phyloP scores from a whole-genome alignment of 331 rosid genomes.

The Prunus yedoensis region DNA sequence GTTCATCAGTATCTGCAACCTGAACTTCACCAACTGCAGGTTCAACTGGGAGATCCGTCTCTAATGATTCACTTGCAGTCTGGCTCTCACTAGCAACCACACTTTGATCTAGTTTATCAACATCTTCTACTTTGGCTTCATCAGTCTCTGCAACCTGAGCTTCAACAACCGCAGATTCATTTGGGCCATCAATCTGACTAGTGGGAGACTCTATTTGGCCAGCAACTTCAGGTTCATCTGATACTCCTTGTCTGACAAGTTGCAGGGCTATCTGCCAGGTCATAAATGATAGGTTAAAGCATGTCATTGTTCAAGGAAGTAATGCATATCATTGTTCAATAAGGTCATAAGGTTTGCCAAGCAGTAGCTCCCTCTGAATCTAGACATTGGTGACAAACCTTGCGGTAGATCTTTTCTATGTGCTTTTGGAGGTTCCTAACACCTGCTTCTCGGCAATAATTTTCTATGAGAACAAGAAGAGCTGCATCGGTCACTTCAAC shows the following conservation, averaged over 20 bases:
- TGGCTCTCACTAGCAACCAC: conserved; percentile 21
- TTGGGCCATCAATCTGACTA: neutral
- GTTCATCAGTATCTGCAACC: conserved; percentile 14
- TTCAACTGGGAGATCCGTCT: conserved; percentile 41
- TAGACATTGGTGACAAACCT: conserved; percentile 50
- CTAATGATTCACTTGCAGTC: conserved; percentile 24
- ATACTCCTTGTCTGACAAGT: conserved; percentile 76
- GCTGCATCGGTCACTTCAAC: conserved; percentile 93
- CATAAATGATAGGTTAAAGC: conserved; percentile 35
- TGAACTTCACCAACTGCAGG: conserved; percentile 22
- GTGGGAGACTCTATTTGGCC: conserved; percentile 12
- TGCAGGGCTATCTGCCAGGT: conserved; percentile 82
- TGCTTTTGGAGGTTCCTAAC: conserved; percentile 98
- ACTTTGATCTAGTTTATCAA: conserved; percentile 26
- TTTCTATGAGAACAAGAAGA: conserved; percentile 82
- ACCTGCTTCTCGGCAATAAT: conserved; percentile 94
- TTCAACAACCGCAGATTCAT: conserved; percentile 31
- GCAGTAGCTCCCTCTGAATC: neutral
- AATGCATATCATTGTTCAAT: conserved; percentile 18
- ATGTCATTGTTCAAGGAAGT: neutral
- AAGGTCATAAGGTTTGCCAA: neutral
- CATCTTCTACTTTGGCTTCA: conserved; percentile 29
- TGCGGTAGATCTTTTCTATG: conserved; percentile 91
- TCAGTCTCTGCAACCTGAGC: conserved; percentile 30
- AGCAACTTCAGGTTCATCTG: conserved; percentile 33